Conservation (phyloP, 2,329 filamentous ascomycete species). For the Monosporascus sp. region DNA sequence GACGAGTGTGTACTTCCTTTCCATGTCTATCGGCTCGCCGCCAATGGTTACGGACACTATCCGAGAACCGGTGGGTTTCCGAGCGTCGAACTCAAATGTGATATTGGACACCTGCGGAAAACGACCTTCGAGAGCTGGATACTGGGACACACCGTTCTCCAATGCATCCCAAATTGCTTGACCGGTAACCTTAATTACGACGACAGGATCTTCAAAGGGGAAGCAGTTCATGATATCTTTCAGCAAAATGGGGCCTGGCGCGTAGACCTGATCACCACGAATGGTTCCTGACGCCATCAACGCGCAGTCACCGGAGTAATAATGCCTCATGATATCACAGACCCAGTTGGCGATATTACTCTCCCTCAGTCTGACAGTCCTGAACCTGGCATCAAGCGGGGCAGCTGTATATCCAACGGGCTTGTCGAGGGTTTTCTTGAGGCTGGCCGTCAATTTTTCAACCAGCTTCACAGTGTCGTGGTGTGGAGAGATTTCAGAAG, state of each 20-base stretch:
- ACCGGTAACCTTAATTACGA: conserved; percentile 69
- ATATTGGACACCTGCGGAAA: conserved; percentile 89
- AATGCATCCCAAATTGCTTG: conserved; percentile 71
- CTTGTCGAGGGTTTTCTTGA: conserved; percentile 74
- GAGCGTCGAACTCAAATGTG: conserved; percentile 65
- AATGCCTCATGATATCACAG: conserved; percentile 82
- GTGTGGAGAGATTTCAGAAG: conserved; percentile 63
- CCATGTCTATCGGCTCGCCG: conserved; percentile 55
- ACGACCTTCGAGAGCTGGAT: conserved; percentile 78
- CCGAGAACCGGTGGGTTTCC: conserved; percentile 54
- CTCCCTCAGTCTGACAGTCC: conserved; percentile 70
- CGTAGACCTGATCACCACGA: conserved; percentile 82
- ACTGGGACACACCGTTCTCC: conserved; percentile 76
- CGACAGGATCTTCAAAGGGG: conserved; percentile 85
- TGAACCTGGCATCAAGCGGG: conserved; percentile 81
- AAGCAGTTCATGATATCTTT: conserved; percentile 87
- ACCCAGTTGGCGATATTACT: conserved; percentile 89
- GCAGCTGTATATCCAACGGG: conserved; percentile 78
- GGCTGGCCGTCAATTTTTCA: conserved; percentile 62
- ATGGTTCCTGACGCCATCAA: conserved; percentile 85
- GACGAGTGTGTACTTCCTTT: conserved; percentile 65
- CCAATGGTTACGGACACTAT: conserved; percentile 59
- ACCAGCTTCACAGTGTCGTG: conserved; percentile 57
- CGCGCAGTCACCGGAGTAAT: conserved; percentile 75
- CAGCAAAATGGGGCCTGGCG: conserved; percentile 70